Evolutionary conservation across 805 yeast genomes (phyloP).

Genomic region (Clavispora phyllophila): DNA sequence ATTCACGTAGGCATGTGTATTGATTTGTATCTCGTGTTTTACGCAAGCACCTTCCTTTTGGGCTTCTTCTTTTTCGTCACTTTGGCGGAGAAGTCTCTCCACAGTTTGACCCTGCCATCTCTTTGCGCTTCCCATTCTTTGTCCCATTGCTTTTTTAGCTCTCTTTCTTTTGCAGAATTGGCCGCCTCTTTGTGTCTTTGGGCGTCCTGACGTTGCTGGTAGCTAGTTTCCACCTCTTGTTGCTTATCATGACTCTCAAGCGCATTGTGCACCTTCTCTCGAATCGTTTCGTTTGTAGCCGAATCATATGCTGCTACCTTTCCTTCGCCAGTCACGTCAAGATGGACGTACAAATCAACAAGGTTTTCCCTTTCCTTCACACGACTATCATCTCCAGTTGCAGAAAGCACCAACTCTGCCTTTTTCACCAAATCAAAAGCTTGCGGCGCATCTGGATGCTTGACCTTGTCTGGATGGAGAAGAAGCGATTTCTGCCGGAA

Average conservation of each 20-base stretch:
- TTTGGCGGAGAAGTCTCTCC: slow-evolving; percentile 49
- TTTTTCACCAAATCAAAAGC: slow-evolving; percentile 60
- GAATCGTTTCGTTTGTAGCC: slow-evolving; percentile 22
- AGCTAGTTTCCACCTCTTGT: slow-evolving; percentile 22
- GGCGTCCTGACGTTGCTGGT: slow-evolving; percentile 25
- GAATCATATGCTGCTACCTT: background rate
- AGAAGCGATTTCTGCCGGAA: slow-evolving; percentile 57
- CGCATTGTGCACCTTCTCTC: slow-evolving; percentile 39
- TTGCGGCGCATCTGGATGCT: slow-evolving; percentile 51
- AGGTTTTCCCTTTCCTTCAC: slow-evolving; percentile 19
- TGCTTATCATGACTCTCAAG: slow-evolving; percentile 35
- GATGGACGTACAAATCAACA: slow-evolving; percentile 26
- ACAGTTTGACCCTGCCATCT: slow-evolving; percentile 52
- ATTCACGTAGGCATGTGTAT: too few species aligned
- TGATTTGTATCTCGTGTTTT: too few species aligned
- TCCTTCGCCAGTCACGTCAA: background rate
- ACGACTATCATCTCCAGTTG: slow-evolving; percentile 7
- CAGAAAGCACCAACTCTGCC: slow-evolving; percentile 39
- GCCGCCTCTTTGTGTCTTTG: slow-evolving; percentile 20
- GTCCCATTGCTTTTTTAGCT: slow-evolving; percentile 27
- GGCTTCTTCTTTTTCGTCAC: slow-evolving; percentile 44
- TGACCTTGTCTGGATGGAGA: slow-evolving; percentile 65
- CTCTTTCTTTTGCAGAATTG: slow-evolving; percentile 33
- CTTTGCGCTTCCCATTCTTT: slow-evolving; percentile 58
- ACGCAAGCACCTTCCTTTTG: slow-evolving; percentile 39